These are phyloP conservation scores for Phialophora tarda DNA, from an alignment of 2,329 filamentous ascomycete species.

Conservation along the genomic window DNA sequence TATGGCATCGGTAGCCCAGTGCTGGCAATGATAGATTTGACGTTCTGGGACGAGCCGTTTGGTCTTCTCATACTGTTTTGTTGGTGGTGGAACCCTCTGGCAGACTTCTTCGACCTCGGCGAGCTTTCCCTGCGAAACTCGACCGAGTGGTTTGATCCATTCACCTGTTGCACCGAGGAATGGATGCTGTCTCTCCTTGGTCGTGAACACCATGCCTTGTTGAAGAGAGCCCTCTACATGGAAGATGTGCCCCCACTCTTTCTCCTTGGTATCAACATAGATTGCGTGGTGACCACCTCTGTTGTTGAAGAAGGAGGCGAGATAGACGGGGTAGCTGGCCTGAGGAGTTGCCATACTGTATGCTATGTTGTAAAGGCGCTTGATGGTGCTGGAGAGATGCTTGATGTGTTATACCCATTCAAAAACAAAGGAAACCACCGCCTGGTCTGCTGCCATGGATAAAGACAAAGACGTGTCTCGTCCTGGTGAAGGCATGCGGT, in stretches of 20 bases:
- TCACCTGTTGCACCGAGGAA: background rate
- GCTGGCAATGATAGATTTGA: slow-evolving; percentile 5
- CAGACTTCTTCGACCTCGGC: background rate
- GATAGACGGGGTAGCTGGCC: background rate
- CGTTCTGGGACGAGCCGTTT: background rate
- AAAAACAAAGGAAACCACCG: background rate
- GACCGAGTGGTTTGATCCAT: background rate
- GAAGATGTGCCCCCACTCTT: background rate
- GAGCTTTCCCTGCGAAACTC: slow-evolving; percentile 1
- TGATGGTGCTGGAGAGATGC: background rate
- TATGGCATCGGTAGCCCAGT: slow-evolving; percentile 2
- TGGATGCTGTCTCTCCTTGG: background rate
- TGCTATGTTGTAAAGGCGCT: background rate
- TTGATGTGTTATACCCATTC: background rate
- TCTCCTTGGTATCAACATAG: background rate
- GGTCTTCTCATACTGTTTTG: background rate
- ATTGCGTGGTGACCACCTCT: background rate
- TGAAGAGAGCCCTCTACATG: background rate
- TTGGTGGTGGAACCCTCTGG: background rate
- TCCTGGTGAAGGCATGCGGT: background rate
- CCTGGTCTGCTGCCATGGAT: background rate
- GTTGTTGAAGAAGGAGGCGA: background rate
- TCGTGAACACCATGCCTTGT: background rate
- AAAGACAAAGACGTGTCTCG: background rate
- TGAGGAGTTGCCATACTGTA: background rate